Evolutionary conservation across 495 filamentous ascomycete genomes (phyloP).

Genomic region (Xylaria scruposa): DNA sequence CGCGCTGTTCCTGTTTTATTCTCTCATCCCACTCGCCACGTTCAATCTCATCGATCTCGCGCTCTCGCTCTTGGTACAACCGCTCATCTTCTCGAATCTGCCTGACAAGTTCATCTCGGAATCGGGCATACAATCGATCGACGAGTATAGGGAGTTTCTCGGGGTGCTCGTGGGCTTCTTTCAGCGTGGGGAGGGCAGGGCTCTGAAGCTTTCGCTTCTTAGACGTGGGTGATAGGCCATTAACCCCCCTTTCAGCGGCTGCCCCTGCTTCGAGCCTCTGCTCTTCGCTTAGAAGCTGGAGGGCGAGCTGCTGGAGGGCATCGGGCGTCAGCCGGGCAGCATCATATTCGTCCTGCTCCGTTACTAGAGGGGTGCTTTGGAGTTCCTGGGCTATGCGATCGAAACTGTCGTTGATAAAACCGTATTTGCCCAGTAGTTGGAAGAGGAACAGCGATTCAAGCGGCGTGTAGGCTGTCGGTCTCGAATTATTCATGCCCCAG

Average conservation of each 20-base stretch:
- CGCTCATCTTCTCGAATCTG: constrained; percentile 79
- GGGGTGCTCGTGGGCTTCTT: constrained; percentile 68
- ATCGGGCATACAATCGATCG: constrained; percentile 74
- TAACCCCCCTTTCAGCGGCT: constrained; percentile 43
- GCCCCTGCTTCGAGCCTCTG: constrained; percentile 50
- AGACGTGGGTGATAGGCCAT: constrained; percentile 55
- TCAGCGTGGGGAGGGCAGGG: constrained; percentile 65
- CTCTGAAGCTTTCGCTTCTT: constrained; percentile 77
- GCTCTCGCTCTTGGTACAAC: constrained; percentile 64
- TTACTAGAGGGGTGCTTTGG: constrained; percentile 71
- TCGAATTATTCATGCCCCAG: constrained; percentile 60
- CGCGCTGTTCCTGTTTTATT: constrained; percentile 29
- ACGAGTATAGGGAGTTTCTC: constrained; percentile 73
- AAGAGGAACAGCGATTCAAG: constrained; percentile 91
- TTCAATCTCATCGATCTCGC: constrained; percentile 74
- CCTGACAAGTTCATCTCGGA: constrained; percentile 68
- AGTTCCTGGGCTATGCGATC: constrained; percentile 74
- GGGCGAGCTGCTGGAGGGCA: constrained; percentile 77
- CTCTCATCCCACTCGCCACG: constrained; percentile 49
- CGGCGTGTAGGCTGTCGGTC: constrained; percentile 72
- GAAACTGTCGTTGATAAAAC: constrained; percentile 70
- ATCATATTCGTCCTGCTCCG: constrained; percentile 71
- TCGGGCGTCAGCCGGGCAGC: constrained; percentile 76
- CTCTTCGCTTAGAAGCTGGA: constrained; percentile 78
- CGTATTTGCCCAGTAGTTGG: constrained; percentile 73